These are phyloP conservation scores for Asterochloris erici DNA, from an alignment of 139 green algal species.

Conservation along the genomic window DNA sequence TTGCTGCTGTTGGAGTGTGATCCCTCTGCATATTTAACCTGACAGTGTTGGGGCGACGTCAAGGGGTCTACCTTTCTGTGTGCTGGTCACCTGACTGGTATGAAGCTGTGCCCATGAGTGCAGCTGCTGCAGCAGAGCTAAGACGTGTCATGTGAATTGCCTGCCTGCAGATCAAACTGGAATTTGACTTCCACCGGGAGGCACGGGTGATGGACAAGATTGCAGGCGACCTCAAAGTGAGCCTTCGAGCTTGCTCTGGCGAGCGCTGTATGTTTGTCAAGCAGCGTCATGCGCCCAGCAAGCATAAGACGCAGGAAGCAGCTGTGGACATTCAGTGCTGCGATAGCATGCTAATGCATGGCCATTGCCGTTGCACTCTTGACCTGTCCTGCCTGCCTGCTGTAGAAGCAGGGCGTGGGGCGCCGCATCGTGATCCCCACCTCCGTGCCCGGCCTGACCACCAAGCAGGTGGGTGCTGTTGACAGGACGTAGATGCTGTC, in stretches of 20 bases:
- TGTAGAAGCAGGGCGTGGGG: slow-evolving; percentile 29
- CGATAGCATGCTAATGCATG: not conserved
- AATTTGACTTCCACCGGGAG: slow-evolving; percentile 91
- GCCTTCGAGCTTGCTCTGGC: not conserved
- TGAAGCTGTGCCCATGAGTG: too few species aligned
- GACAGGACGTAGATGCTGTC: too few species aligned
- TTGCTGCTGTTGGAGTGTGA: too few species aligned
- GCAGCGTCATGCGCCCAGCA: not conserved
- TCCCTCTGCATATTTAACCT: too few species aligned
- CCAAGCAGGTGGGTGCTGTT: slow-evolving; percentile 6
- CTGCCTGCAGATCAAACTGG: slow-evolving; percentile 38
- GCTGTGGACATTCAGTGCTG: too few species aligned
- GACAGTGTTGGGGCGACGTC: too few species aligned
- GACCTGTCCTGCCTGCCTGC: not conserved
- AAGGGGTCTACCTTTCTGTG: too few species aligned
- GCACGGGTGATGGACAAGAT: slow-evolving; percentile 87
- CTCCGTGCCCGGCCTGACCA: slow-evolving; percentile 73
- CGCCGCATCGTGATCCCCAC: slow-evolving; percentile 63
- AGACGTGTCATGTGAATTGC: too few species aligned
- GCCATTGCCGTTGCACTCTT: not conserved
- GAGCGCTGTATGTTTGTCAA: too few species aligned
- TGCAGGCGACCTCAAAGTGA: slow-evolving; percentile 53
- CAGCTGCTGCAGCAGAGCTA: too few species aligned
- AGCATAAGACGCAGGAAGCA: not conserved
- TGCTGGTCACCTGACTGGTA: too few species aligned